Percentiles rank a stretch among this genome's conserved stretches.
These are phyloP conservation scores for Trichoderma sp. DNA, from an alignment of 2,329 filamentous ascomycete species.

Conservation along the genomic window DNA sequence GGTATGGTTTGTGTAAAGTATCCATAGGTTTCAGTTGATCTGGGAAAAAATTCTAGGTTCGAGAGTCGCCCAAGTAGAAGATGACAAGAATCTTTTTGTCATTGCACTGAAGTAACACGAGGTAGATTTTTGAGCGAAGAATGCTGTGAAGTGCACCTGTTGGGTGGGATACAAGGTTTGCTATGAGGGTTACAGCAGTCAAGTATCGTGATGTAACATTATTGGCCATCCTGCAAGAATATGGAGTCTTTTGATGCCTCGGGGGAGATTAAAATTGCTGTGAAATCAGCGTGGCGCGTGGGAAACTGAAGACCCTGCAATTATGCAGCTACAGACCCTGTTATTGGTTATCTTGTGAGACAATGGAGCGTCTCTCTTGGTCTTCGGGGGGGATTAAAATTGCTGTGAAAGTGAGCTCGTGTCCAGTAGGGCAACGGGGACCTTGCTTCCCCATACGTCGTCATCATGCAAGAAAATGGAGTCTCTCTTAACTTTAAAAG, in stretches of 20 bases:
- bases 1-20: background rate
- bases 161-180: background rate
- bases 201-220: background rate
- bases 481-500: too few species aligned
- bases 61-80: background rate
- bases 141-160: background rate
- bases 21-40: background rate
- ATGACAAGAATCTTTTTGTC: background rate
- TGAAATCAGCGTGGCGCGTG: too few species aligned
- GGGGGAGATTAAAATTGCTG: background rate
- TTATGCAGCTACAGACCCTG: too few species aligned
- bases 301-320: too few species aligned
- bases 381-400: too few species aligned
- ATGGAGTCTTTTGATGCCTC: background rate
- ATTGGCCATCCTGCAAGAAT: background rate
- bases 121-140: fast-evolving
- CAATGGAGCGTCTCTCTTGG: too few species aligned
- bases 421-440: too few species aligned
- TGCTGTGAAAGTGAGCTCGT: too few species aligned
- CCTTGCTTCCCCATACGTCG: too few species aligned
- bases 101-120: background rate
- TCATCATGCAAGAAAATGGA: too few species aligned
- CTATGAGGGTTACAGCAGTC: fast-evolving
- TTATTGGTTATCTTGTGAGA: too few species aligned
- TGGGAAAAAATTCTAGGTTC: too few species aligned